phyloP scores from a whole-genome alignment of 495 filamentous ascomycete species.

The Niebla homalea region DNA sequence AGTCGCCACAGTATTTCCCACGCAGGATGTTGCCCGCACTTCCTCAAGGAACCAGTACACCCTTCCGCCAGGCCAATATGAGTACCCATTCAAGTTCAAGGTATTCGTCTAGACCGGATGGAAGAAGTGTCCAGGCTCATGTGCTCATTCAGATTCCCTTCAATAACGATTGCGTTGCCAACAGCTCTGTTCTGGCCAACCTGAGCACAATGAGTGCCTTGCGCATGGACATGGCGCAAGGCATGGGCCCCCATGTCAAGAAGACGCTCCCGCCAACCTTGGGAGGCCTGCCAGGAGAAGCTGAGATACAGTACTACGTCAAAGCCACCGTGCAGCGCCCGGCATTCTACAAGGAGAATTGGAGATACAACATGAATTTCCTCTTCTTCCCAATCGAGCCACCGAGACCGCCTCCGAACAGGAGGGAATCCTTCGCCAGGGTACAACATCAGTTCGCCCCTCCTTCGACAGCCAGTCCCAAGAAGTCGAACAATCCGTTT shows the following conservation, averaged over 20 bases:
- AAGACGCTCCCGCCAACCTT: constrained; percentile 80
- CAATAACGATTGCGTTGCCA: constrained; percentile 69
- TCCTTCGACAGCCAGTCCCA: constrained; percentile 25
- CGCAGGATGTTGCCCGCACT: constrained; percentile 34
- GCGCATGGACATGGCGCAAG: constrained; percentile 43
- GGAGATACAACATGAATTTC: constrained; percentile 40
- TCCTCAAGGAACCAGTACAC: constrained; percentile 39
- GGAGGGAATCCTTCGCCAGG: constrained; percentile 71
- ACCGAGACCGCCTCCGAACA: constrained; percentile 50
- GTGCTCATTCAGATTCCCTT: constrained; percentile 50
- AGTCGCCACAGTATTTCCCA: constrained; percentile 50
- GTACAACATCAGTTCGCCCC: constrained; percentile 62
- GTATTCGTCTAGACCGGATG: constrained; percentile 19
- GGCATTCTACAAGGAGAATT: constrained; percentile 75
- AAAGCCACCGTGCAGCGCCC: constrained; percentile 81
- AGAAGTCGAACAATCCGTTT: constrained; percentile 41
- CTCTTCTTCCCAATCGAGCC: constrained; percentile 91
- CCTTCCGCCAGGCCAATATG: constrained; percentile 62
- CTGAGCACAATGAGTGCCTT: constrained; percentile 38
- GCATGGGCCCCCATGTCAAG: constrained; percentile 55
- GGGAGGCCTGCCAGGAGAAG: constrained; percentile 64
- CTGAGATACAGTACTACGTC: constrained; percentile 84
- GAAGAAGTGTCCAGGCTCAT: background rate
- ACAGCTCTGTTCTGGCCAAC: constrained; percentile 44
- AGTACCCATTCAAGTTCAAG: constrained; percentile 88